Conservation (phyloP, 768 basidiomycete genomes). For the Trichaptum fuscoviolaceum region DNA sequence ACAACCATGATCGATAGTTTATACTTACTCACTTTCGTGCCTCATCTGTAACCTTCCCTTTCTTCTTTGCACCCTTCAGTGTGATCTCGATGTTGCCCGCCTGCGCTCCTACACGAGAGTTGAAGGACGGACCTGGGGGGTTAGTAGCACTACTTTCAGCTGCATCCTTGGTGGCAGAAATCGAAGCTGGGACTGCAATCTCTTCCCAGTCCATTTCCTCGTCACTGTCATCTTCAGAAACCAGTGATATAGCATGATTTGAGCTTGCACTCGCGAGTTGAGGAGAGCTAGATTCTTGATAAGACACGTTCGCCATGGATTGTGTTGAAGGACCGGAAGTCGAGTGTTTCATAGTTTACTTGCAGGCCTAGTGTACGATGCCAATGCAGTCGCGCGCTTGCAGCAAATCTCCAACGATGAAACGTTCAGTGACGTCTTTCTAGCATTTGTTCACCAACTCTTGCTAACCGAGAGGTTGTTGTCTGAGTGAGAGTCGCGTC, state of each 20-base stretch:
- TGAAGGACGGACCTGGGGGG: background rate
- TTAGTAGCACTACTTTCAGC: background rate
- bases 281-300: background rate
- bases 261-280: background rate
- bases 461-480: background rate
- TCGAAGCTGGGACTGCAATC: constrained; percentile 47
- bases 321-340: background rate
- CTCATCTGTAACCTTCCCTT: constrained; percentile 5
- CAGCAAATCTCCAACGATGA: background rate
- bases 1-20: constrained; percentile 39
- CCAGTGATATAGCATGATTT: constrained; percentile 16
- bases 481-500: background rate
- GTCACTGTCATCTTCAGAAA: constrained; percentile 34
- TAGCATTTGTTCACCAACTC: background rate
- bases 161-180: constrained; percentile 3
- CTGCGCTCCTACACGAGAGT: constrained; percentile 10
- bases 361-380: background rate
- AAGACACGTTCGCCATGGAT: background rate
- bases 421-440: background rate
- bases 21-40: constrained; percentile 11
- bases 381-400: background rate
- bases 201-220: constrained; percentile 83
- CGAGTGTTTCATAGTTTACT: background rate
- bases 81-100: constrained; percentile 65
- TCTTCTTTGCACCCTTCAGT: constrained; percentile 41